A percentile compares a stretch with the other conserved stretches of the same genome.
Conservation (phyloP, 2,329 filamentous ascomycete species). For the Trichothecium roseum region DNA sequence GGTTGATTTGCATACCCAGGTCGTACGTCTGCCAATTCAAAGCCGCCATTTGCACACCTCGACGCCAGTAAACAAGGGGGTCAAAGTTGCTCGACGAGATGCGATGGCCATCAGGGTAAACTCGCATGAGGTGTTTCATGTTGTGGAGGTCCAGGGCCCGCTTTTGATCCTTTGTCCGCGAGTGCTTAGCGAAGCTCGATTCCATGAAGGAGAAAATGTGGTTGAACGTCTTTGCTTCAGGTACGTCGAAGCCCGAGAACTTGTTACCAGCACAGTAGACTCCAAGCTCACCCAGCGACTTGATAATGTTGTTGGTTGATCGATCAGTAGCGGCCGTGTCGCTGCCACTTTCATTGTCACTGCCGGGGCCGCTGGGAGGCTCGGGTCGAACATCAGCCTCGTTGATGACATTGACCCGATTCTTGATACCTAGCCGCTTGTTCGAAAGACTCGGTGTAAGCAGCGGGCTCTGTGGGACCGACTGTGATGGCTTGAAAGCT, state of each 20-base stretch:
- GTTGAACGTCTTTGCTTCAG: constrained; percentile 78
- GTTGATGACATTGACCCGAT: constrained; percentile 45
- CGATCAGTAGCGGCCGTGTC: constrained; percentile 47
- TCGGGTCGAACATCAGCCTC: constrained; percentile 44
- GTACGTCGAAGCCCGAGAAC: constrained; percentile 67
- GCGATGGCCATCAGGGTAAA: constrained; percentile 78
- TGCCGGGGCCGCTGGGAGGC: constrained; percentile 50
- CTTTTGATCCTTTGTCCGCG: constrained; percentile 65
- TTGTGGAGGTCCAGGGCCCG: constrained; percentile 80
- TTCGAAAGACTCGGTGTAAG: constrained; percentile 39
- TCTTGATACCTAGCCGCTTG: constrained; percentile 38
- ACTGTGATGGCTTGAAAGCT: constrained; percentile 34
- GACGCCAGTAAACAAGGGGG: constrained; percentile 85
- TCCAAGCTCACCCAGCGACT: constrained; percentile 72
- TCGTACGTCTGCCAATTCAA: constrained; percentile 99
- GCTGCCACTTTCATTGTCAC: constrained; percentile 67
- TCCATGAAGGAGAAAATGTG: constrained; percentile 96
- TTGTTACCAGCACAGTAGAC: constrained; percentile 69
- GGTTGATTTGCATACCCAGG: constrained; percentile 88
- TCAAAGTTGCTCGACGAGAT: constrained; percentile 90
- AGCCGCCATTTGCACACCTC: constrained; percentile 94
- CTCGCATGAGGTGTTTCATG: constrained; percentile 80
- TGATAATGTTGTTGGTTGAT: constrained; percentile 75
- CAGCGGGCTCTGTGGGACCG: constrained; percentile 43
- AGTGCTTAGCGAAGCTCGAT: constrained; percentile 73